Evolutionary conservation across 805 yeast species (phyloP).

Genomic region (Ogataea saltuana): DNA sequence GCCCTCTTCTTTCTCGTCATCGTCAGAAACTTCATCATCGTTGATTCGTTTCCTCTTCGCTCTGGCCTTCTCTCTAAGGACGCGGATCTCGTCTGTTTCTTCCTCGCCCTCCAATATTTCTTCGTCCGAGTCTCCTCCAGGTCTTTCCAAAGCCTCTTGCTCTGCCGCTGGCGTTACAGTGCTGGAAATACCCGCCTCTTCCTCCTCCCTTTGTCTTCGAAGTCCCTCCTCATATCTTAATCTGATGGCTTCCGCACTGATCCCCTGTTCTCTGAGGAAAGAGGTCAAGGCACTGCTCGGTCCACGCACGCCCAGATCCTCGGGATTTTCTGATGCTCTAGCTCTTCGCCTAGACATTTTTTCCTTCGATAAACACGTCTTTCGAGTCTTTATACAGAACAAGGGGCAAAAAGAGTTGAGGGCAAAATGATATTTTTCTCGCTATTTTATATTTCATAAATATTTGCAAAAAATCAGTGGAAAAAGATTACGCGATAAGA

Average conservation of each 20-base stretch:
- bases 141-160: conserved; percentile 30
- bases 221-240: conserved; percentile 36
- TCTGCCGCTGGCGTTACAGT: conserved; percentile 19
- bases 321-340: conserved; percentile 13
- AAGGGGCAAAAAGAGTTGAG: too few species aligned
- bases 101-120: conserved; percentile 40
- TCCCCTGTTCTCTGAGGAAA: conserved; percentile 85
- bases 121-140: conserved; percentile 27
- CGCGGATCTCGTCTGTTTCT: conserved; percentile 22
- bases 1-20: conserved; percentile 50
- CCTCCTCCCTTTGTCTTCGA: conserved; percentile 39
- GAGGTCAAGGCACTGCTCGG: conserved; percentile 91
- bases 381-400: not conserved
- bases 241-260: conserved; percentile 77
- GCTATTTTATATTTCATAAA: too few species aligned
- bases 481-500: not conserved
- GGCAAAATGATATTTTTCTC: not conserved
- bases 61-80: conserved; percentile 25
- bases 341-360: conserved; percentile 30
- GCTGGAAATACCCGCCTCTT: conserved; percentile 20
- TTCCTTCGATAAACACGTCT: not conserved
- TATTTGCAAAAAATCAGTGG: not conserved
- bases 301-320: conserved; percentile 39
- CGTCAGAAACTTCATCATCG: conserved; percentile 29
- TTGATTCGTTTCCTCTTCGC: conserved; percentile 42